These are phyloP conservation scores for Pholiota molesta DNA, from an alignment of 768 basidiomycete genomes.

Conservation along the genomic window DNA sequence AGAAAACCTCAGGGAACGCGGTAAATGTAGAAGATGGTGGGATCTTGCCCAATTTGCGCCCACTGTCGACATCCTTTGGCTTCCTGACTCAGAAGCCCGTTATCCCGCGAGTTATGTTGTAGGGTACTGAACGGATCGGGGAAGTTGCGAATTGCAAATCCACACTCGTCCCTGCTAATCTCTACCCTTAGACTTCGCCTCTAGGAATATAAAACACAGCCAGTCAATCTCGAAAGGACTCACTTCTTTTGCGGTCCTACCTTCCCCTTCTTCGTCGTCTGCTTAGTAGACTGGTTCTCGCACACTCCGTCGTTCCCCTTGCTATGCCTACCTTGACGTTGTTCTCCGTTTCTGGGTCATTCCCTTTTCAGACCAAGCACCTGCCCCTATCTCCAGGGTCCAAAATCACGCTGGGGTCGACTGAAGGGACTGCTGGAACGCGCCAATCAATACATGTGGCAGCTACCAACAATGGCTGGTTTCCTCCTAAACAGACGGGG, in stretches of 20 bases:
- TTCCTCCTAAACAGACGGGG: slow-evolving; percentile 34
- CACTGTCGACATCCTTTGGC: slow-evolving; percentile 7
- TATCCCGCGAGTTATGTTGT: slow-evolving; percentile 14
- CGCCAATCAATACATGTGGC: slow-evolving; percentile 24
- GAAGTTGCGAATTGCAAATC: background rate
- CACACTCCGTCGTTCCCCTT: background rate
- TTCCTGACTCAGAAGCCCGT: slow-evolving; percentile 11
- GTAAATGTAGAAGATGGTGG: slow-evolving; percentile 11
- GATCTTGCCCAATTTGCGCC: slow-evolving; percentile 8
- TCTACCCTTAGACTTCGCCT: background rate
- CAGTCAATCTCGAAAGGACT: background rate
- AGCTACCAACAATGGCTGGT: slow-evolving; percentile 43
- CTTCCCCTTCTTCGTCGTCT: background rate
- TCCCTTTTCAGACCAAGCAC: slow-evolving; percentile 22
- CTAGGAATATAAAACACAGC: background rate
- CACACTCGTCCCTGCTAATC: background rate
- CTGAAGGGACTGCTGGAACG: slow-evolving; percentile 13
- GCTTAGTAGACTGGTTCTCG: background rate
- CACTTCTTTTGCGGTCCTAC: background rate
- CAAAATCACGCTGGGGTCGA: slow-evolving; percentile 22
- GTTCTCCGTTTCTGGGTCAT: slow-evolving; percentile 19
- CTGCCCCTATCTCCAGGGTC: slow-evolving; percentile 19
- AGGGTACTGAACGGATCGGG: background rate
- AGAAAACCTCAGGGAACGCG: slow-evolving; percentile 15
- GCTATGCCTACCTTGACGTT: slow-evolving; percentile 7